Evolutionary conservation across 2,329 filamentous ascomycete genomes (phyloP), one percentile per base, ranked within the genome.

Genomic region (Colletotrichum sp.): DNA sequence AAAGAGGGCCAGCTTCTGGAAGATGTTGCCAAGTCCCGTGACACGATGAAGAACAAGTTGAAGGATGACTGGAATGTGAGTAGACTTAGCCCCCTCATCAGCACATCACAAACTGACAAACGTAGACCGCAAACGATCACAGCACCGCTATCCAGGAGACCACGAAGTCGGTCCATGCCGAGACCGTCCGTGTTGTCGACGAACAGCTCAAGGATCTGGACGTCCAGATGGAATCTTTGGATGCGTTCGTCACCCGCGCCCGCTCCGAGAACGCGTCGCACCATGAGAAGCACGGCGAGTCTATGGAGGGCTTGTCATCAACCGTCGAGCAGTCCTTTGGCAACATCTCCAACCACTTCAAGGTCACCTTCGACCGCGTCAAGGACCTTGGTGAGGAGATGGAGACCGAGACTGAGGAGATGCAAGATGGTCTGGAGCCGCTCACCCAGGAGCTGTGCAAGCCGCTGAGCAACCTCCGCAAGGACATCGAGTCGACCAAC

Each of bases 111-210:
- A 76, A 73, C 83, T 85, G 78, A 85, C 78, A 22, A 27, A 15
- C 0, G 9, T 78, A 94, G 92, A 85, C 87, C 34, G 95, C 96
- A 49, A 95, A 95, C 80, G 90, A 94, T 73, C 93, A 95, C 81
- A 98, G 96, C 80, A 92, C 90, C n/a, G 93, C 94, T 8, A 96
- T 99, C 80, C 95, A 96, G 79, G 90, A 91, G 9, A 95, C 95
- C 0, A 96, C 96, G 0, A 94, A 95, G 80, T 95, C 95, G 4
- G 96, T 99, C 2, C 96, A 99, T 79, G 94, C 94, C 39, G 95
- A 98, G 85, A 98, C 96, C 0, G 92, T 98, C 34, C 93, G 93
- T 8, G 96, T 98, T 74, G 96, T 99, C 15, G 95, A 96, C 81
- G 93, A 94, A 73, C 97, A 99, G 85, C 95, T 98, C 86, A 90